These are phyloP conservation scores for Lanmaoa pseudosensibilis DNA, from an alignment of 768 basidiomycete species.

Conservation along the genomic window DNA sequence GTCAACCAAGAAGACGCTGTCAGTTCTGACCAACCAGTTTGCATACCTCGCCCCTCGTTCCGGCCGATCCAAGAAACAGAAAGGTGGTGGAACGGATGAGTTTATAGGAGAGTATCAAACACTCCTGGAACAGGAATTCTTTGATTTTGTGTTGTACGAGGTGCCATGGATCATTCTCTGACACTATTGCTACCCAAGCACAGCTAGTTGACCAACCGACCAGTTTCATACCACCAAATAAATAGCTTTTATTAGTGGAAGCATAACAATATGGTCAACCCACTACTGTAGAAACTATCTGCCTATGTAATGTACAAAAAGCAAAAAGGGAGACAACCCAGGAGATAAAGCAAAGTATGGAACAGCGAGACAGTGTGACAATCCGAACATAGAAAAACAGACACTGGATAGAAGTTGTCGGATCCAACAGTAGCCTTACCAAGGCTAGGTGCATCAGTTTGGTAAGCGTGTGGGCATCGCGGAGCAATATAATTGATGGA, in stretches of 20 bases:
- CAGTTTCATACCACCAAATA: constrained; percentile 20
- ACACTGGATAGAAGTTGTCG: constrained; percentile 16
- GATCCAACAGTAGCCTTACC: constrained; percentile 12
- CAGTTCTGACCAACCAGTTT: constrained; percentile 73
- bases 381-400: constrained; percentile 17
- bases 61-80: constrained; percentile 41
- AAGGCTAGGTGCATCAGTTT: constrained; percentile 9
- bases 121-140: constrained; percentile 93
- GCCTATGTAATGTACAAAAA: constrained; percentile 43
- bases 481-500: constrained; percentile 13
- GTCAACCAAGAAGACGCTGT: constrained; percentile 74
- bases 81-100: constrained; percentile 52
- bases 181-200: constrained; percentile 6
- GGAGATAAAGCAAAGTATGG: constrained; percentile 26
- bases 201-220: neutral
- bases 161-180: constrained; percentile 84
- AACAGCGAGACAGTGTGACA: constrained; percentile 16
- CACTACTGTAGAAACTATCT: constrained; percentile 51
- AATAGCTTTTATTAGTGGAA: constrained; percentile 54
- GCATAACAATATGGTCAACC: constrained; percentile 62
- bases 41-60: constrained; percentile 76
- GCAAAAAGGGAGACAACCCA: constrained; percentile 20
- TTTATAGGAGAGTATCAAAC: constrained; percentile 89
- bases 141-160: constrained; percentile 93
- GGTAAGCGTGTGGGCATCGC: constrained; percentile 14